phyloP scores from a whole-genome alignment of 2,329 filamentous ascomycete genomes.

The Ophiostoma himal-ulmi region DNA sequence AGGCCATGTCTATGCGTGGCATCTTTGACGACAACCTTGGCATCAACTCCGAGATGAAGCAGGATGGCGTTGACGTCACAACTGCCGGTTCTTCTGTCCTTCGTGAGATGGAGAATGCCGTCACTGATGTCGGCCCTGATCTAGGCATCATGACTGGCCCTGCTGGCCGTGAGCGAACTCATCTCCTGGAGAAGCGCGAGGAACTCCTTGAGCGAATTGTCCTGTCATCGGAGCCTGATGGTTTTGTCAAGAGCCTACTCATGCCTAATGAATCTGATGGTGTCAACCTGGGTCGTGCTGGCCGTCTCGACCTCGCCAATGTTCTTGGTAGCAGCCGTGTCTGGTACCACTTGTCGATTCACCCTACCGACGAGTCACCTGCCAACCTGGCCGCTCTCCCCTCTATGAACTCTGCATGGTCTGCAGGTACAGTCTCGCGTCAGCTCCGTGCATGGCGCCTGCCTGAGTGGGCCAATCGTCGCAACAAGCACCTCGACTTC shows the following conservation, averaged over 20 bases:
- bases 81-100: conserved; percentile 73
- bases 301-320: conserved; percentile 70
- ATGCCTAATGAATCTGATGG: conserved; percentile 73
- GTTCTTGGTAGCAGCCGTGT: conserved; percentile 77
- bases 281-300: conserved; percentile 71
- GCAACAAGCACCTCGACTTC: conserved; percentile 87
- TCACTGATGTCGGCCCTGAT: conserved; percentile 70
- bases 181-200: conserved; percentile 75
- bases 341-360: conserved; percentile 90
- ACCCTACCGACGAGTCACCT: conserved; percentile 83
- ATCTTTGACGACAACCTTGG: conserved; percentile 89
- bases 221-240: conserved; percentile 71
- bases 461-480: conserved; percentile 91
- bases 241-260: conserved; percentile 74
- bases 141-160: conserved; percentile 67
- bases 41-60: conserved; percentile 96
- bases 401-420: conserved; percentile 78
- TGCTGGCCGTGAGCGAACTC: conserved; percentile 65
- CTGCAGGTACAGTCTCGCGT: conserved; percentile 82
- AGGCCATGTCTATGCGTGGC: conserved; percentile 80
- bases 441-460: conserved; percentile 91
- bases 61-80: conserved; percentile 77
- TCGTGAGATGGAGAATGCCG: conserved; percentile 78
- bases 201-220: conserved; percentile 79
- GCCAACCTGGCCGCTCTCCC: conserved; percentile 65